Base-by-base conservation (phyloP, 257 asterid species). In the Solanum habrochaites region DNA sequence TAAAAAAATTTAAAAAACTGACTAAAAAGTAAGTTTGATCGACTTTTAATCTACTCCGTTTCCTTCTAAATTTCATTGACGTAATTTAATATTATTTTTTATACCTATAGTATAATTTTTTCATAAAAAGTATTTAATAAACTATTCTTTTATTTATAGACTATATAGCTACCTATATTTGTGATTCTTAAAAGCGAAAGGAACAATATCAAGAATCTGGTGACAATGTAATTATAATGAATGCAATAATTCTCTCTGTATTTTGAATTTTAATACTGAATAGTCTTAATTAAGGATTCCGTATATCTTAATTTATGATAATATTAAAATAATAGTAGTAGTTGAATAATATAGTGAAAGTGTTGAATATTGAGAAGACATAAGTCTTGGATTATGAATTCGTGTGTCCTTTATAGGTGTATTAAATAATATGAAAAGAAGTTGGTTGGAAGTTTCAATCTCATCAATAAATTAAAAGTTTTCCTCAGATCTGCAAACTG, bases 401-500 rank as follows among this genome's bases (percentile, higher is more conserved):
- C 9, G n/a, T 69, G 62, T 83, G 42, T 69, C 25, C 43, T 39
- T 87, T 10, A 75, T 56, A 37, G 37, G 5, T 69, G 85, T 29
- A 87, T 80, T 83, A 89, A 70, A 87, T 87, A 87, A 85, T 78
- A 39, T 11, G n/a, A 23, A 31, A 40, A 66, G 62, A 73, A 66
- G 83, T 43, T 70, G 23, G 85, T 85, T 67, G 67, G 52, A 43
- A 66, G 89, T 86, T 83, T 82, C 89, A 6, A 75, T 86, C 87
- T 27, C 21, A 27, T 35, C 35, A 77, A 52, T 40, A 62, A 64
- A 64, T 64, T 64, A n/a, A 35, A 89, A 60, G 37, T 62, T 32
- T 32, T 27, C 7, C 11, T 42, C 20, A 87, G 66, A 85, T 87
- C 87, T 64, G 37, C 21, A 74, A 77, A 73, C 8, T 35, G 81